A percentile compares a stretch with the other conserved stretches of the same genome.
These are phyloP conservation scores for Pichia terricola DNA, from an alignment of 1,139 yeast species.

Conservation along the genomic window DNA sequence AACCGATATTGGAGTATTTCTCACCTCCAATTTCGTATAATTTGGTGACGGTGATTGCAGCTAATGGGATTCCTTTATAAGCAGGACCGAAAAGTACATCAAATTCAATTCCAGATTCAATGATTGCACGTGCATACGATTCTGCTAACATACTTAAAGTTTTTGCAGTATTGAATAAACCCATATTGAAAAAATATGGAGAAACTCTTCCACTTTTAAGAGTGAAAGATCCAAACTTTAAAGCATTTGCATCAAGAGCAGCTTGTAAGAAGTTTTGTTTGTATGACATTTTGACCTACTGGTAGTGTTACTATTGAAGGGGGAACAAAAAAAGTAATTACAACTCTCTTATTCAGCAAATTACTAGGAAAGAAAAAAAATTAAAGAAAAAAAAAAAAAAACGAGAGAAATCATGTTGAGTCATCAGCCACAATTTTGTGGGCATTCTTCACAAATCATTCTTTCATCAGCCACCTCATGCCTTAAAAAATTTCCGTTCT, in stretches of 20 bases:
- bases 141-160: conserved; percentile 71
- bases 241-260: conserved; percentile 73
- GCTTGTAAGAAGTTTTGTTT: conserved; percentile 52
- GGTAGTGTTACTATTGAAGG: background rate
- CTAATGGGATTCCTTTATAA: conserved; percentile 92
- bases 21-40: conserved; percentile 84
- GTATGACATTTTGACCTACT: conserved; percentile 13
- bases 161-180: conserved; percentile 75
- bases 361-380: background rate
- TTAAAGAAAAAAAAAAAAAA: background rate
- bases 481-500: no score
- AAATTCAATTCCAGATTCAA: conserved; percentile 69
- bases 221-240: conserved; percentile 80
- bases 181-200: conserved; percentile 96
- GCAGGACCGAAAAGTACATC: conserved; percentile 97
- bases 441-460: no score
- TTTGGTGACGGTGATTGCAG: conserved; percentile 87
- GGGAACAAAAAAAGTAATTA: no score
- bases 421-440: no score
- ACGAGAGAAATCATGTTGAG: no score
- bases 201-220: conserved; percentile 87
- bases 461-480: no score
- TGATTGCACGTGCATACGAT: conserved; percentile 83
- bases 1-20: conserved; percentile 54
- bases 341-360: no score